Base-by-base conservation (phyloP, 352 stramenopile species). In the Pythium graminicola region DNA sequence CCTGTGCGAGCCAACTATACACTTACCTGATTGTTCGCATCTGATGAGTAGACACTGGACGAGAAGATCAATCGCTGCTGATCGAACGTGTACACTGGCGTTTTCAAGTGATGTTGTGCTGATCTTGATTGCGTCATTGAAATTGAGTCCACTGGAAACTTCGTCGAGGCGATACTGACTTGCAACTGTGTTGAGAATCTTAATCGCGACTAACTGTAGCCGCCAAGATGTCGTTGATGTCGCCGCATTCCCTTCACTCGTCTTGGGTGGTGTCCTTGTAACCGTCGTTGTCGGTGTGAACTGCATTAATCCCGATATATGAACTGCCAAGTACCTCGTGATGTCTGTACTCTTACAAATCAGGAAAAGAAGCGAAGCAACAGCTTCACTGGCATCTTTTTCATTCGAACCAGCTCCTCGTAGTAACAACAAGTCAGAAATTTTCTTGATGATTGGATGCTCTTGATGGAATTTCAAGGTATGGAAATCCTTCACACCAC, bases 301-400 rank as follows among this genome's bases (percentile, higher is more conserved):
- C 19, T 66, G 41, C 60, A 88, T 81, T 29, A 76, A 71, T 7
- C 67, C 50, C 0, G 62, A 66, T 26, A 90, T 89, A 29, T 84
- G 73, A 0, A 41, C 22, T 1, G 77, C 84, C 32, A 90, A 57
- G 35, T 74, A 79, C 10, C 61, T 59, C 13, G 79, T 89, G 35
- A 88, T 72, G 14, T 90, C 75, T 10, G 56, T 50, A 32, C 81
- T 93, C 54, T 93, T 93, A 64, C 77, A 90, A 33, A 89, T 85
- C 39, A 93, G 62, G 35, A 88, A 93, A 0, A 93, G 62, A 19
- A 93, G 52, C 20, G 75, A 86, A 1, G 76, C 69, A 1, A 90
- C 76, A 0, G 79, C 79, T 48, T 93, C 79, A 17, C 79, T 89
- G 1, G 81, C 62, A 24, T 93, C 81, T 65, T 87, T 89, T 48